Conservation (phyloP, 2,329 filamentous ascomycete genomes). For the Nemania abortiva region DNA sequence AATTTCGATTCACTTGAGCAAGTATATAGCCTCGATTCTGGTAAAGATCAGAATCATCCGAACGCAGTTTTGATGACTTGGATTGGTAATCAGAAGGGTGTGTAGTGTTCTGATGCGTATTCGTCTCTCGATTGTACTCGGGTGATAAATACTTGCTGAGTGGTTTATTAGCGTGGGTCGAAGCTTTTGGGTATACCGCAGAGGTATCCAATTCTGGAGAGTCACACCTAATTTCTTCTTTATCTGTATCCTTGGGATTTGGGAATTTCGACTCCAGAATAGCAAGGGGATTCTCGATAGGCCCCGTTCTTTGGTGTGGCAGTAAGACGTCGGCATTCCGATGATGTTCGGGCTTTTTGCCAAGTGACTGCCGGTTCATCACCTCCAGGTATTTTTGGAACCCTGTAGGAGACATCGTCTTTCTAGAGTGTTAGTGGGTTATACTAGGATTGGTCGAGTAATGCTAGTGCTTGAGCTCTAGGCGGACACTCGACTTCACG, state of each 20-base stretch:
- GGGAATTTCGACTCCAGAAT: not conserved
- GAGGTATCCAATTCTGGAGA: not conserved
- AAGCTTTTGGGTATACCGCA: not conserved
- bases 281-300: not conserved
- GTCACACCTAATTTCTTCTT: not conserved
- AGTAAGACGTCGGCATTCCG: constrained; percentile 7
- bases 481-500: not conserved
- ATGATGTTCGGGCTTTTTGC: not conserved
- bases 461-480: not conserved
- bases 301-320: constrained; percentile 26
- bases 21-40: not conserved
- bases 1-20: not conserved
- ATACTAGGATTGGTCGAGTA: not conserved
- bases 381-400: constrained; percentile 27
- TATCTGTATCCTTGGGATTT: not conserved
- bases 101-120: not conserved
- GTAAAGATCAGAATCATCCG: not conserved
- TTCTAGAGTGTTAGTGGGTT: constrained; percentile 1
- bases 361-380: constrained; percentile 27
- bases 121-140: not conserved
- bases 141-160: not conserved
- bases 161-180: not conserved
- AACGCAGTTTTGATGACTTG: not conserved
- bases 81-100: not conserved
- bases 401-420: not conserved